Conservation (phyloP, 768 basidiomycete genomes). For the Tylopilus rubrobrunneus region DNA sequence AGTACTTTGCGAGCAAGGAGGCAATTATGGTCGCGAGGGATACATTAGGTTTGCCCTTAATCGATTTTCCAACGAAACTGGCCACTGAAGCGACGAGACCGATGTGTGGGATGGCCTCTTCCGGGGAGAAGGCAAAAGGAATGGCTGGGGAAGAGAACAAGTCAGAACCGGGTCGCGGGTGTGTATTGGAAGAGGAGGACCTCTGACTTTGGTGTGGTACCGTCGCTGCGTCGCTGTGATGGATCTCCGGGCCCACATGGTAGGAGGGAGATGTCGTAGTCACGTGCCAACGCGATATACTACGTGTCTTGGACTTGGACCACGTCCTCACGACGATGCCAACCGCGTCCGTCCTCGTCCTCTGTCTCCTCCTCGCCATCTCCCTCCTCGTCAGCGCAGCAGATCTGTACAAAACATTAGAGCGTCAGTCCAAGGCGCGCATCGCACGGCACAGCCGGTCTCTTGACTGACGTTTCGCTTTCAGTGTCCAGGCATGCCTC, state of each 20-base stretch:
- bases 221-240: not conserved
- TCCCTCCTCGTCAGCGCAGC: slow-evolving; percentile 42
- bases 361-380: slow-evolving; percentile 31
- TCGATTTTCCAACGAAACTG: slow-evolving; percentile 19
- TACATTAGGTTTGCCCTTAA: slow-evolving; percentile 10
- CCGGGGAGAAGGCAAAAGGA: slow-evolving; percentile 47
- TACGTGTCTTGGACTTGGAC: slow-evolving; percentile 24
- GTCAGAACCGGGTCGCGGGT: slow-evolving; percentile 5
- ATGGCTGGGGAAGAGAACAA: slow-evolving; percentile 34
- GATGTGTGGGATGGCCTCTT: slow-evolving; percentile 41
- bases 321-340: slow-evolving; percentile 18
- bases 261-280: not conserved
- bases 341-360: slow-evolving; percentile 22
- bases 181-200: slow-evolving; percentile 18
- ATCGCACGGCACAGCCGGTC: slow-evolving; percentile 13
- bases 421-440: slow-evolving; percentile 55
- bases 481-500: slow-evolving; percentile 72
- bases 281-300: slow-evolving; percentile 25
- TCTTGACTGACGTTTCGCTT: slow-evolving; percentile 20
- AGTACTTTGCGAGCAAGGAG: slow-evolving; percentile 34
- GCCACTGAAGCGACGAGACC: slow-evolving; percentile 34
- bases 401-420: slow-evolving; percentile 81
- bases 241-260: slow-evolving; percentile 15
- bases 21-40: slow-evolving; percentile 21
- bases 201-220: slow-evolving; percentile 40